Percentiles rank a stretch among this genome's conserved stretches.
These are phyloP conservation scores for Lanzia echinophila DNA, from an alignment of 2,329 filamentous ascomycete genomes.

Conservation along the genomic window DNA sequence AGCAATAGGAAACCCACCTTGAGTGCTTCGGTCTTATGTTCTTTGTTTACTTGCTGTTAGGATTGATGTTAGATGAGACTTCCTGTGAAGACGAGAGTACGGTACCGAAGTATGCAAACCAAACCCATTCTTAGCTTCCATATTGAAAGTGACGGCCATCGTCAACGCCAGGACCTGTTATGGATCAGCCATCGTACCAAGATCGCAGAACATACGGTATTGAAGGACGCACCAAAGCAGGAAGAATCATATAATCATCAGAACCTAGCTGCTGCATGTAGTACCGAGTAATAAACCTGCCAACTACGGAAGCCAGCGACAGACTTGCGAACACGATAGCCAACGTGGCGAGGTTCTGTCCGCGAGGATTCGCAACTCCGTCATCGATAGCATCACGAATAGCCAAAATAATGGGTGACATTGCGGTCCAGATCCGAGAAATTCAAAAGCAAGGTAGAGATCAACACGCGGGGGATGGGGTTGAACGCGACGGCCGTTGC, in stretches of 20 bases:
- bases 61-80: not conserved
- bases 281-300: not conserved
- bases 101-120: not conserved
- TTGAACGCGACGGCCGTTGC: too few species aligned
- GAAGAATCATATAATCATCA: not conserved
- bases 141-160: slow-evolving; percentile 1
- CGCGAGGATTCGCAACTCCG: not conserved
- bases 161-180: not conserved
- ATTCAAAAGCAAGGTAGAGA: not conserved
- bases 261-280: not conserved
- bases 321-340: not conserved
- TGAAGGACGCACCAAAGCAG: not conserved
- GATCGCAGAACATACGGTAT: not conserved
- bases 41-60: not conserved
- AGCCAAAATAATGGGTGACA: not conserved
- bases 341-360: not conserved
- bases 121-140: not conserved
- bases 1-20: not conserved
- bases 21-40: not conserved
- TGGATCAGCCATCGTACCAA: not conserved
- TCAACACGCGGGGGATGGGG: not conserved
- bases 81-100: not conserved
- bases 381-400: not conserved
- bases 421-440: not conserved
- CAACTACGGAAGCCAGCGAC: not conserved